Conservation (phyloP, 164 flowering plant genomes). For the Aristolochia californica region DNA sequence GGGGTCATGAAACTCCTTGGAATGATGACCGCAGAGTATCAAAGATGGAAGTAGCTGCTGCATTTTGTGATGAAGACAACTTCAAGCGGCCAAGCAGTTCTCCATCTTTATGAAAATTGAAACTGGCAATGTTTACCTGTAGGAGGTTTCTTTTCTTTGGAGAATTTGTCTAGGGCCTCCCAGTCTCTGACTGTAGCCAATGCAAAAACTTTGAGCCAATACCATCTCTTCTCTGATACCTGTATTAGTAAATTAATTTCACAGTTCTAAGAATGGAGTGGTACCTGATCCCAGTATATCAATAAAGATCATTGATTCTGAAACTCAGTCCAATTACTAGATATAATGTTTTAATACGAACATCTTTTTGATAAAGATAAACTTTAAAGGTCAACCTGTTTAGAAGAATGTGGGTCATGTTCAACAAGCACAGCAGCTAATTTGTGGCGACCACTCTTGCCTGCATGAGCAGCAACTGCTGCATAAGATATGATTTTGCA, state of each 20-base stretch:
- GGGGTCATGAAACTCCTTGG: slow-evolving; percentile 51
- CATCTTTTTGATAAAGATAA: not conserved
- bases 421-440: slow-evolving; percentile 96
- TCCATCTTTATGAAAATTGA: slow-evolving; percentile 42
- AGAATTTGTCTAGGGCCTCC: slow-evolving; percentile 91
- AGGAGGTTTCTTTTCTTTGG: slow-evolving; percentile 92
- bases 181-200: slow-evolving; percentile 90
- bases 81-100: slow-evolving; percentile 82
- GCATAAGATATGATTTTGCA: slow-evolving; percentile 97
- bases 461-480: slow-evolving; percentile 98
- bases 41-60: slow-evolving; percentile 84
- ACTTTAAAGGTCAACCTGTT: slow-evolving; percentile 46
- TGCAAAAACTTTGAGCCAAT: slow-evolving; percentile 98
- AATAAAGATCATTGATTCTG: slow-evolving; percentile 2
- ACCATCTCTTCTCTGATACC: slow-evolving; percentile 98
- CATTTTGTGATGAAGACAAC: slow-evolving; percentile 61
- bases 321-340: not conserved
- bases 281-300: slow-evolving; percentile 45
- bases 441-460: slow-evolving; percentile 71
- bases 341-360: not conserved
- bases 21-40: slow-evolving; percentile 69
- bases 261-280: slow-evolving; percentile 24
- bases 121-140: slow-evolving; percentile 42
- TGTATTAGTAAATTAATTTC: slow-evolving; percentile 12
- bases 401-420: slow-evolving; percentile 88